Conservation (phyloP, 345 rosid species). For the Salix viminalis region DNA sequence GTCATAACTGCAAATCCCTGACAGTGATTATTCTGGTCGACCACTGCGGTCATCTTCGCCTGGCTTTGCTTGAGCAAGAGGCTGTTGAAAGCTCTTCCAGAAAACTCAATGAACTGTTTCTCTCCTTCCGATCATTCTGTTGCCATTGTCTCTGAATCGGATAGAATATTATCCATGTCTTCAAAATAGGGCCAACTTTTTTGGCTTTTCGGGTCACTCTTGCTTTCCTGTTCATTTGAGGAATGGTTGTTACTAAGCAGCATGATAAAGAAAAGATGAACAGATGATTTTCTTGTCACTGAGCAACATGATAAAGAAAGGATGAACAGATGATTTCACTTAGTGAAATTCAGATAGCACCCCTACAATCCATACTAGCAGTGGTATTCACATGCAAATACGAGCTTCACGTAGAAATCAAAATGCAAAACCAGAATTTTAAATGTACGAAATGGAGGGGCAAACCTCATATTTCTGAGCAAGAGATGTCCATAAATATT, state of each 20-base stretch:
- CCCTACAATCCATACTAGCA: neutral
- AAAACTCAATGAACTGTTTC: neutral
- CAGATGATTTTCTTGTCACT: neutral
- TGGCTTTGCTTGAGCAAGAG: neutral
- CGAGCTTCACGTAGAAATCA: neutral
- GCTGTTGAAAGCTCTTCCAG: neutral
- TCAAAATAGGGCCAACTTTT: slow-evolving; percentile 73
- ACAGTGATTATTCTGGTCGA: neutral
- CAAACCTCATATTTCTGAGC: slow-evolving; percentile 81
- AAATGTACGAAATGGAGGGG: slow-evolving; percentile 1
- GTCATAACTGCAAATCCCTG: neutral
- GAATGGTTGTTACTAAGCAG: neutral
- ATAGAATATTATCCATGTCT: slow-evolving; percentile 58
- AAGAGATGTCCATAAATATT: slow-evolving; percentile 83
- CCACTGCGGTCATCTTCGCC: neutral
- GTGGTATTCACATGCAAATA: neutral
- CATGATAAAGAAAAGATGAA: neutral
- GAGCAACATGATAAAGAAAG: neutral
- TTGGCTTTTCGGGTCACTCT: slow-evolving; percentile 35
- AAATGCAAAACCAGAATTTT: neutral
- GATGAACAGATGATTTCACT: neutral
- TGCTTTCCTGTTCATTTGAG: slow-evolving; percentile 51
- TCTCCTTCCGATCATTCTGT: slow-evolving; percentile 20
- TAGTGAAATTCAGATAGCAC: neutral
- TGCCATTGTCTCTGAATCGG: slow-evolving; percentile 39